These are phyloP conservation scores for Lolium perenne DNA, from an alignment of 176 grass and related monocot genomes.

Conservation along the genomic window DNA sequence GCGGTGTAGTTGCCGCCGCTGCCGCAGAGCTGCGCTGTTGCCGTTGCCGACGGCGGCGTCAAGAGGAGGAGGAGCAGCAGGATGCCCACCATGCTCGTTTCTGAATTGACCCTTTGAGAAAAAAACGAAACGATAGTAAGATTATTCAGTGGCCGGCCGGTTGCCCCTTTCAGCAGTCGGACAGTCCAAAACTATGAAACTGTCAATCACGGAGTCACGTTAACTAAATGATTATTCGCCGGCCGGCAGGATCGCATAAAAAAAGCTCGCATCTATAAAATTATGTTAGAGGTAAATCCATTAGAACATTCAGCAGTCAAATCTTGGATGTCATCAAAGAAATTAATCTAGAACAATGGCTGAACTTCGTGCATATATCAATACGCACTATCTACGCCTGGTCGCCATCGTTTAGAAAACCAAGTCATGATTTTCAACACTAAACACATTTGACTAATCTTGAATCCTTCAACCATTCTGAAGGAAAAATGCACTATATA, in stretches of 20 bases:
- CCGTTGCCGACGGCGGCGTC: not conserved
- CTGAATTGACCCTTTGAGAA: not conserved
- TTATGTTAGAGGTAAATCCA: no score
- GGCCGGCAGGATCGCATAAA: not conserved
- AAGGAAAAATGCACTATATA: no score
- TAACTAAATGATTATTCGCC: not conserved
- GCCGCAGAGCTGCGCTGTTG: not conserved
- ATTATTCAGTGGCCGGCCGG: not conserved
- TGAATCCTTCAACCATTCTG: no score
- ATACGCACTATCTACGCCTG: no score
- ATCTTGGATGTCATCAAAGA: not conserved
- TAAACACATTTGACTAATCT: no score
- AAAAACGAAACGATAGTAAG: not conserved
- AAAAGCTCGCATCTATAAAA: not conserved
- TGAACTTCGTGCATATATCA: no score
- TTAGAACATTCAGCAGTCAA: not conserved
- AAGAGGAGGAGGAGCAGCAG: not conserved
- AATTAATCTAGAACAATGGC: no score
- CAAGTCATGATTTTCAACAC: no score
- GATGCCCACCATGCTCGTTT: not conserved
- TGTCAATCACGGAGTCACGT: not conserved
- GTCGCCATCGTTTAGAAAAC: no score
- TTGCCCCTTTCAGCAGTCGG: not conserved
- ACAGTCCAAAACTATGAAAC: not conserved
- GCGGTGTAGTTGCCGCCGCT: not conserved